phyloP scores from a whole-genome alignment of 495 filamentous ascomycete genomes.

The Hypoxylon fuscum region DNA sequence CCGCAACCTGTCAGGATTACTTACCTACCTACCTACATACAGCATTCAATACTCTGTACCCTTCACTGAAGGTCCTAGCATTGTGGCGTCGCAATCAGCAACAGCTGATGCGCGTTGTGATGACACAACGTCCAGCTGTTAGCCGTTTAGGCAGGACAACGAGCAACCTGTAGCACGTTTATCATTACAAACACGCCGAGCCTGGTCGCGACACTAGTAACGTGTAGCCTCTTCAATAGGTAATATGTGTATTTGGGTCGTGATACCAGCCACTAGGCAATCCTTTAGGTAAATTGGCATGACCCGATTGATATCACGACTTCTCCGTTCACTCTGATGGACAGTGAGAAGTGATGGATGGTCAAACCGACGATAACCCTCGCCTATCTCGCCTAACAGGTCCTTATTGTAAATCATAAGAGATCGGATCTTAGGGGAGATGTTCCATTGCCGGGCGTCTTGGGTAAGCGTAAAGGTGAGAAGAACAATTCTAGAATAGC shows the following conservation, averaged over 20 bases:
- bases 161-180: constrained; percentile 6
- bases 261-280: neutral
- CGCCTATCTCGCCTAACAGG: constrained; percentile 20
- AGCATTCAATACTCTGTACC: no score
- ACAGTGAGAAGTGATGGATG: constrained; percentile 14
- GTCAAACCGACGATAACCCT: constrained; percentile 15
- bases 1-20: constrained; percentile 13
- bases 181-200: neutral
- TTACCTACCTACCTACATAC: neutral
- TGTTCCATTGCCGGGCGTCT: neutral
- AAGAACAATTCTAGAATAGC: constrained; percentile 34
- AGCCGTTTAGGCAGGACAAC: constrained; percentile 12
- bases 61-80: constrained; percentile 10
- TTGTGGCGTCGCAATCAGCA: constrained; percentile 23
- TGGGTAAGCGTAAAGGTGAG: neutral
- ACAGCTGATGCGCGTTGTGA: neutral
- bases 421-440: constrained; percentile 19
- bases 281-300: neutral
- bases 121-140: constrained; percentile 1
- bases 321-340: no score
- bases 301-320: constrained; percentile 4
- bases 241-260: neutral
- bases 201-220: constrained; percentile 4
- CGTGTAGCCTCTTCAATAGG: neutral
- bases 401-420: constrained; percentile 13